phyloP scores from a whole-genome alignment of 73 alveolate species.

The Breviolum minutum region DNA sequence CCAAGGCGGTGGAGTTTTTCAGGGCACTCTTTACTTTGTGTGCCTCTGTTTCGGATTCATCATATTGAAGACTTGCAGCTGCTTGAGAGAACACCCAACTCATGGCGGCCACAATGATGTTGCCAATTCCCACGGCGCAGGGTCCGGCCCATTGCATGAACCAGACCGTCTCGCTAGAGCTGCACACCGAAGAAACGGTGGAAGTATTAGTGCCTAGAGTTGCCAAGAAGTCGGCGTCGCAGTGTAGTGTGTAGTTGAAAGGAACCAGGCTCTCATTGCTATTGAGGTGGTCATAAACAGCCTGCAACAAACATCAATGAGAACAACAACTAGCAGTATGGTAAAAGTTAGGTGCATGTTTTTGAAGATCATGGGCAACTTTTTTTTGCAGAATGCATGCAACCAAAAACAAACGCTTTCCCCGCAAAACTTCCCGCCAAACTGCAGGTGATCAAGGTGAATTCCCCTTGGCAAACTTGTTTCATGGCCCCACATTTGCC shows the following conservation, averaged over 20 bases:
- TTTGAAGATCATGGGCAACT: no score
- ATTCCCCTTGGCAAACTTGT: no score
- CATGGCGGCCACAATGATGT: conserved; percentile 34
- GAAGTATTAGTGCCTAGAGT: background rate
- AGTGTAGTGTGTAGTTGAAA: conserved; percentile 43
- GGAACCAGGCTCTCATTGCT: background rate
- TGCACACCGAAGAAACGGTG: conserved; percentile 30
- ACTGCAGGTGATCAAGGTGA: no score
- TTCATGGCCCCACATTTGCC: background rate
- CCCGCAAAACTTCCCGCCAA: background rate
- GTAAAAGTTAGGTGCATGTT: no score
- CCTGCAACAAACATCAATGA: background rate
- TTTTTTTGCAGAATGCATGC: background rate
- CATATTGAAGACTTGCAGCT: conserved; percentile 38
- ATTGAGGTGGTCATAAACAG: background rate
- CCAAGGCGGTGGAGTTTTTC: conserved; percentile 13
- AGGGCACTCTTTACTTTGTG: conserved; percentile 25
- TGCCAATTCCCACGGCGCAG: conserved; percentile 48
- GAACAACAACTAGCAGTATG: no score
- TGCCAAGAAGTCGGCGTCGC: conserved; percentile 5
- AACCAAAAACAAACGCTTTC: background rate
- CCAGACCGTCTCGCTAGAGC: conserved; percentile 67
- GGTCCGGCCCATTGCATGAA: conserved; percentile 89
- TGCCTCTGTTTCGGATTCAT: conserved; percentile 15
- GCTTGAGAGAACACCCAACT: conserved; percentile 77